A percentile compares a stretch with the other conserved stretches of the same genome.
These are phyloP conservation scores for Phytophthora multivora DNA, from an alignment of 352 stramenopile species.

Conservation along the genomic window DNA sequence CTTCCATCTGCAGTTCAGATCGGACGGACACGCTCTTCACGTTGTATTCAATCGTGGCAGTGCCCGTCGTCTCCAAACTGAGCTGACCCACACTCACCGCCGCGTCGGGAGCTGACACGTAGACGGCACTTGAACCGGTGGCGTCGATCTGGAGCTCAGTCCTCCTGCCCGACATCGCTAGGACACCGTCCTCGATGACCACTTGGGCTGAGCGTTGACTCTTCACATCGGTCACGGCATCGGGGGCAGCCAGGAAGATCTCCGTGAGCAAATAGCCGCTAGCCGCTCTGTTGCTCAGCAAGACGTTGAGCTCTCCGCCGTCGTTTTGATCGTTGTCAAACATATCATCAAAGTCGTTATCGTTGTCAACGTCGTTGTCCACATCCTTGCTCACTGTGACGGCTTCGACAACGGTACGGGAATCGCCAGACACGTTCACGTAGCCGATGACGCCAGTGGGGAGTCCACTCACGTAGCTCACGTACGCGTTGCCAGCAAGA, in stretches of 20 bases:
- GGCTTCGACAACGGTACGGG: conserved; percentile 18
- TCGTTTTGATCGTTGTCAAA: conserved; percentile 14
- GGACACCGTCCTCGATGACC: conserved; percentile 27
- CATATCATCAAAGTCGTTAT: conserved; percentile 12
- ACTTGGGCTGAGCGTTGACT: conserved; percentile 22
- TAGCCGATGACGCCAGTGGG: conserved; percentile 24
- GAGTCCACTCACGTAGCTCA: conserved; percentile 25
- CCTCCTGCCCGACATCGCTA: conserved; percentile 6
- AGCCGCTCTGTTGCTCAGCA: conserved; percentile 5
- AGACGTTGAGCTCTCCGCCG: conserved; percentile 24
- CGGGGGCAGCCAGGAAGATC: conserved; percentile 26
- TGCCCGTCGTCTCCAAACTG: conserved; percentile 14
- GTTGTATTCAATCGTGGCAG: conserved; percentile 23
- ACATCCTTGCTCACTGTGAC: conserved; percentile 25
- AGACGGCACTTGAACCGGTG: conserved; percentile 19
- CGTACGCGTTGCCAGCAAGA: conserved; percentile 20
- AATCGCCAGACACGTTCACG: conserved; percentile 33
- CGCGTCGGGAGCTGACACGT: conserved; percentile 16
- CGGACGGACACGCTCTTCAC: conserved; percentile 8
- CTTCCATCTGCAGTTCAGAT: conserved; percentile 18
- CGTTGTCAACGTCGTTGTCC: conserved; percentile 14
- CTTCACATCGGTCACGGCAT: conserved; percentile 25
- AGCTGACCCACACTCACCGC: conserved; percentile 21
- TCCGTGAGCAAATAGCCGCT: conserved; percentile 32
- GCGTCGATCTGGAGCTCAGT: conserved; percentile 24